Evolutionary conservation across 257 asterid genomes (phyloP), one percentile per base, ranked within the genome.

Genomic region (Paraleonurus japonicus): DNA sequence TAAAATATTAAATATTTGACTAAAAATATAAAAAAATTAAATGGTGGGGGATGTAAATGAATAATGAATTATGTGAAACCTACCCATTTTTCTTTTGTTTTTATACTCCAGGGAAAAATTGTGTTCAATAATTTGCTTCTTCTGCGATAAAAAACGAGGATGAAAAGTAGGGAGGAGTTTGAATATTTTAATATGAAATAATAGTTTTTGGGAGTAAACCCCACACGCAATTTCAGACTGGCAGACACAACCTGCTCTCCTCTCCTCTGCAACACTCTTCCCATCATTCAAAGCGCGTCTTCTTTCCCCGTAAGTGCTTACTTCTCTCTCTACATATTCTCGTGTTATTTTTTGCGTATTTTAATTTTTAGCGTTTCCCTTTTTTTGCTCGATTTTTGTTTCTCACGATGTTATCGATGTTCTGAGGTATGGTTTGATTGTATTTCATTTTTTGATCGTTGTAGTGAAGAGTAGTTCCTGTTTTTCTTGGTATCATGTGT

Each of bases 171-270:
- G 22, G 41, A 8, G 30, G 76, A 39, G 51, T 27, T 15, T 65
- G 78, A 65, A 74, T 74, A 65, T 43, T 74, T 27, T 55, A 74
- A 26, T 41, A 47, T 26, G 39, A 74, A 65, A 65, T 48, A 57
- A 60, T 61, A 27, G 26, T 26, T 47, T 13, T 54, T 12, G 47
- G 48, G 47, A 63, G 68, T 72, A 71, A 77, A 77, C 41, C 64
- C 69, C 79, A 63, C 76, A 78, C 82, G 82, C 82, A 78, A 78
- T 65, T 69, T 74, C 82, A 74, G 82, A 58, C 79, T 75, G 79
- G 68, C 70, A 62, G 28, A 75, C 82, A 74, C 81, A 71, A 71
- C 84, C 81, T 76, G 80, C 75, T 70, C 78, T 50, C 45, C 71
- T 53, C 72, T 17, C 75, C 78, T 61, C 81, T 71, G 75, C 80